phyloP scores from a whole-genome alignment of 805 yeast species.

The Saccharomyces eubayanus region DNA sequence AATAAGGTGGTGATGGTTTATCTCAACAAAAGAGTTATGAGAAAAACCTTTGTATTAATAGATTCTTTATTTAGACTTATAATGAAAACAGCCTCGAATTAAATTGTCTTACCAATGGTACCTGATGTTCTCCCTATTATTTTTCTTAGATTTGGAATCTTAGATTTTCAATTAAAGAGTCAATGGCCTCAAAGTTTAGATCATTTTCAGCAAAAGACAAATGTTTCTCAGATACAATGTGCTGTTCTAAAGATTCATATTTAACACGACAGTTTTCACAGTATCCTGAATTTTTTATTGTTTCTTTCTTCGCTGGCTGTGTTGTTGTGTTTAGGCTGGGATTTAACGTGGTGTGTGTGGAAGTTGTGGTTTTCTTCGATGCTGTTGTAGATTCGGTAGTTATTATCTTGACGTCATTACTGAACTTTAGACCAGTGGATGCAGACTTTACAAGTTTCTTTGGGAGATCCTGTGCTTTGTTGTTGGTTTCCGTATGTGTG shows the following conservation, averaged over 20 bases:
- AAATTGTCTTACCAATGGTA: neutral
- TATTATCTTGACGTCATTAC: neutral
- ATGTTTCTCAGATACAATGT: conserved; percentile 61
- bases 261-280: conserved; percentile 90
- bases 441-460: neutral
- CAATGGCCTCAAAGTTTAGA: conserved; percentile 68
- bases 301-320: conserved; percentile 12
- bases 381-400: conserved; percentile 2
- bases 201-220: conserved; percentile 67
- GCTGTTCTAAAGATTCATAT: conserved; percentile 73
- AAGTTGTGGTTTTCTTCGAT: conserved; percentile 4
- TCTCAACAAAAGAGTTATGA: neutral
- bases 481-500: neutral
- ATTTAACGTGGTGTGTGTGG: conserved; percentile 1
- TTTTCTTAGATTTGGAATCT: conserved; percentile 20
- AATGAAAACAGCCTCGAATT: neutral
- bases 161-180: conserved; percentile 49
- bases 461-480: neutral
- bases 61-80: neutral
- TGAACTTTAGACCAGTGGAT: neutral
- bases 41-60: neutral
- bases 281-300: conserved; percentile 52
- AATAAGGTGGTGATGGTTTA: neutral
- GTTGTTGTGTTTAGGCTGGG: conserved; percentile 1
- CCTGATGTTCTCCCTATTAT: neutral